phyloP scores from a whole-genome alignment of 1,284 basidiomycete genomes.

The Somion occarium region DNA sequence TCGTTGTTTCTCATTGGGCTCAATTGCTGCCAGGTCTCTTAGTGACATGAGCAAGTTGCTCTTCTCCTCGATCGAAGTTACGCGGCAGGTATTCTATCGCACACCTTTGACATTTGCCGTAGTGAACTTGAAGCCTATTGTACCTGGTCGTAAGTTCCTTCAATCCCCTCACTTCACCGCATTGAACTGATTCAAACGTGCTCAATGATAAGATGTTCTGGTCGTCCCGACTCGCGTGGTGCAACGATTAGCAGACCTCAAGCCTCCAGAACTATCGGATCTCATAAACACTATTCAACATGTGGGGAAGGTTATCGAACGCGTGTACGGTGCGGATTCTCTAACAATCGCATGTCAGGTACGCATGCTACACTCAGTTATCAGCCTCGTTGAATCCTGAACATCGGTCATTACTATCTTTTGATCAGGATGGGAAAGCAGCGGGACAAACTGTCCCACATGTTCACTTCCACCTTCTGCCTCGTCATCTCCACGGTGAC shows the following conservation, averaged over 20 bases:
- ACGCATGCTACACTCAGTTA: constrained; percentile 12
- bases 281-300: constrained; percentile 75
- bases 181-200: not conserved
- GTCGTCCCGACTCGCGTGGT: constrained; percentile 78
- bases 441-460: constrained; percentile 88
- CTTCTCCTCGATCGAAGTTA: constrained; percentile 84
- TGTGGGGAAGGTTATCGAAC: constrained; percentile 65
- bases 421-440: constrained; percentile 83
- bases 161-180: not conserved
- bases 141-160: constrained; percentile 78
- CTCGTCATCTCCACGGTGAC: constrained; percentile 67
- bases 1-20: not conserved
- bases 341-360: constrained; percentile 85
- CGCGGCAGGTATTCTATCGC: constrained; percentile 77
- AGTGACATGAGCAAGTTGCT: constrained; percentile 42
- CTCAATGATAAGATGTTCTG: constrained; percentile 67
- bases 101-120: constrained; percentile 72
- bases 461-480: constrained; percentile 88
- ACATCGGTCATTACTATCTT: too few species aligned
- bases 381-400: too few species aligned
- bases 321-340: constrained; percentile 68
- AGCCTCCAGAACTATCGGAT: constrained; percentile 65
- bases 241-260: constrained; percentile 71
- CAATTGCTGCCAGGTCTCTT: not conserved
- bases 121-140: constrained; percentile 90